A percentile compares a stretch with the other conserved stretches of the same genome.
Evolutionary conservation across 495 filamentous ascomycete genomes (phyloP).

Genomic region (Aspergillus indologenus): DNA sequence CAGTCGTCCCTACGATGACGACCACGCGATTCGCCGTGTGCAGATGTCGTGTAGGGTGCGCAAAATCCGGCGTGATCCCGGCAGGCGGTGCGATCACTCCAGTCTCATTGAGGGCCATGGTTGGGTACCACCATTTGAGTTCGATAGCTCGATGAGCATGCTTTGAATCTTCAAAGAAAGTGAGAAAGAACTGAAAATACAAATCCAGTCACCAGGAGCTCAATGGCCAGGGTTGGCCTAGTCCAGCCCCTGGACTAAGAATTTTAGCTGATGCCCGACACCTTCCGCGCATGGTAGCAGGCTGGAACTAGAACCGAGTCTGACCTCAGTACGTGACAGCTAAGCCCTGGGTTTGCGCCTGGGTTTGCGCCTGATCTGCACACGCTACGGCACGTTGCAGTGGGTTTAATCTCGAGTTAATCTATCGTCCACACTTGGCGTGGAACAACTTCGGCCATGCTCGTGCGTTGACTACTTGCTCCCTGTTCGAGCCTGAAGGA

Average conservation of each 20-base stretch:
- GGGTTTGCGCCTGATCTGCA: constrained; percentile 6
- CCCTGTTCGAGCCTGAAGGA: not conserved
- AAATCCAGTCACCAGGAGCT: not conserved
- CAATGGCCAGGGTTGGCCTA: not conserved
- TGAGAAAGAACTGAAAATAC: not conserved
- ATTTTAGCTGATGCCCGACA: not conserved
- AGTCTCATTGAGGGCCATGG: not conserved
- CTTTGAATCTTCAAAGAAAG: not conserved
- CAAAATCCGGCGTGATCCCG: not conserved
- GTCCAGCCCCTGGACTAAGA: not conserved
- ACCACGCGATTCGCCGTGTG: not conserved
- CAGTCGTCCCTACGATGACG: not conserved
- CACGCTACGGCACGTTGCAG: not conserved
- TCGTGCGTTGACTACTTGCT: not conserved
- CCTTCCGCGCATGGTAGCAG: not conserved
- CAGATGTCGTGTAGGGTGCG: not conserved
- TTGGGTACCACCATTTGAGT: not conserved
- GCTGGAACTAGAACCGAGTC: not conserved
- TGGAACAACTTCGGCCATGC: constrained; percentile 2
- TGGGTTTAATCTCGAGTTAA: not conserved
- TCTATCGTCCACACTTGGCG: not conserved
- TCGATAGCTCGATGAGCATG: not conserved
- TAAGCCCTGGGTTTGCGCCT: not conserved
- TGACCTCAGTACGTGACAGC: no score
- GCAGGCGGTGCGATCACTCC: not conserved